Conservation (phyloP, 768 basidiomycete species). For the Boletus speciosus region DNA sequence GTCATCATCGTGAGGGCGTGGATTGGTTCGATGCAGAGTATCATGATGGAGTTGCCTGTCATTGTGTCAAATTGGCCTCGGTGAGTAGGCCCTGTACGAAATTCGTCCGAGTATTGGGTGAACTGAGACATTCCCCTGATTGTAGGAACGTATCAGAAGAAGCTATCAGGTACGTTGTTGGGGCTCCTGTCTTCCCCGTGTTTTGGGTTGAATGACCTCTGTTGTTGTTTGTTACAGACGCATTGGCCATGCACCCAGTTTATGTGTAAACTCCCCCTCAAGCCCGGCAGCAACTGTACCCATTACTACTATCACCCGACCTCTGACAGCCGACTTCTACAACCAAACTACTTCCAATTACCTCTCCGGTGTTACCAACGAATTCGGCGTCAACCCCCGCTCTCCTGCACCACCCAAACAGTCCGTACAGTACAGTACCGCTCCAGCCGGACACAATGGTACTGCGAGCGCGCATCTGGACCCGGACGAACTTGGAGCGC, state of each 20-base stretch:
- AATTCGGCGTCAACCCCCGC: conserved; percentile 6
- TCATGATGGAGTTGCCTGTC: conserved; percentile 73
- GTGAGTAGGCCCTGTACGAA: conserved; percentile 37
- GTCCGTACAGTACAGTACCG: conserved; percentile 28
- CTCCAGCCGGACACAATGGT: conserved; percentile 24
- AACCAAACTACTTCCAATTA: conserved; percentile 6
- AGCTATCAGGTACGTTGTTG: conserved; percentile 48
- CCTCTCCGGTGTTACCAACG: conserved; percentile 4
- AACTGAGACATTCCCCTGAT: background rate
- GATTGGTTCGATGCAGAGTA: conserved; percentile 60
- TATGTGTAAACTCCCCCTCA: conserved; percentile 31
- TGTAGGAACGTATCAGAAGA: conserved; percentile 68
- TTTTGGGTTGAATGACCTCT: background rate
- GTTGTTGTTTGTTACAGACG: conserved; percentile 31
- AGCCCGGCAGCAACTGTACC: conserved; percentile 31
- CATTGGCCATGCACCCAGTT: conserved; percentile 46
- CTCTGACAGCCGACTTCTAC: conserved; percentile 21
- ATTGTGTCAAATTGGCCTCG: conserved; percentile 85
- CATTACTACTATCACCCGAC: conserved; percentile 21
- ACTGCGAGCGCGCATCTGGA: conserved; percentile 9
- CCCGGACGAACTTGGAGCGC: conserved; percentile 21
- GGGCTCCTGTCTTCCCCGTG: background rate
- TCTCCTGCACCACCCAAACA: conserved; percentile 14
- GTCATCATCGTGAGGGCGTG: conserved; percentile 72
- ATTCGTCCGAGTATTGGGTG: background rate